Evolutionary conservation across 2,329 filamentous ascomycete species (phyloP).

Genomic region (Plectosphaerella plurivora): DNA sequence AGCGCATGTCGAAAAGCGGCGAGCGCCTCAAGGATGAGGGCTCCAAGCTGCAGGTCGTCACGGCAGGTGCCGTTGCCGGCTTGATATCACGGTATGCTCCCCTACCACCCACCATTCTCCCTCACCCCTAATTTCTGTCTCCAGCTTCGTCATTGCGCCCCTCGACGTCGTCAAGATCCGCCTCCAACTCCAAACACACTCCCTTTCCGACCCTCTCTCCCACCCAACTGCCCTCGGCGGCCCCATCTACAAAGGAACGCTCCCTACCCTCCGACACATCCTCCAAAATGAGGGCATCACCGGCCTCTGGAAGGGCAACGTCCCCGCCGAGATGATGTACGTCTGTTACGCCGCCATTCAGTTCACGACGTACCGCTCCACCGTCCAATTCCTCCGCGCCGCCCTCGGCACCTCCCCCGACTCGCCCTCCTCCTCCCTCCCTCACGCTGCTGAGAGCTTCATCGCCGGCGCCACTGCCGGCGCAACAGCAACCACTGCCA

Average conservation of each 20-base stretch:
- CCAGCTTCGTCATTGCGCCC: constrained; percentile 85
- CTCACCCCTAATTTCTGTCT: constrained; percentile 10
- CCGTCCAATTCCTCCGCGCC: constrained; percentile 61
- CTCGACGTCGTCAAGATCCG: constrained; percentile 98
- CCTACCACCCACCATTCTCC: not conserved
- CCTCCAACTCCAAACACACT: constrained; percentile 87
- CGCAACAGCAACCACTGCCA: constrained; percentile 73
- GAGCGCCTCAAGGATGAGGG: constrained; percentile 58
- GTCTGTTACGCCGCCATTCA: constrained; percentile 85
- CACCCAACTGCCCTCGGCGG: constrained; percentile 42
- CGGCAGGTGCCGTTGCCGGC: constrained; percentile 63
- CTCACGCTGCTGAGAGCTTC: constrained; percentile 71
- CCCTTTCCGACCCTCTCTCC: constrained; percentile 68
- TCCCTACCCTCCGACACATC: constrained; percentile 73
- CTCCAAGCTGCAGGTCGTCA: constrained; percentile 50
- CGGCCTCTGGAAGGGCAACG: constrained; percentile 94
- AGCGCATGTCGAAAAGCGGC: constrained; percentile 30
- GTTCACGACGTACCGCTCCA: constrained; percentile 81
- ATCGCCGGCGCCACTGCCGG: constrained; percentile 79
- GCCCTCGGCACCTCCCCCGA: constrained; percentile 27
- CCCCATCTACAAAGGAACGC: constrained; percentile 67
- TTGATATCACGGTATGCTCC: constrained; percentile 76
- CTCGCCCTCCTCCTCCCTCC: constrained; percentile 38
- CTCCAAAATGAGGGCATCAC: constrained; percentile 76
- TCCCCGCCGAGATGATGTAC: constrained; percentile 93